Conservation (phyloP, 352 stramenopile genomes). For the Phytophthora quininea region DNA sequence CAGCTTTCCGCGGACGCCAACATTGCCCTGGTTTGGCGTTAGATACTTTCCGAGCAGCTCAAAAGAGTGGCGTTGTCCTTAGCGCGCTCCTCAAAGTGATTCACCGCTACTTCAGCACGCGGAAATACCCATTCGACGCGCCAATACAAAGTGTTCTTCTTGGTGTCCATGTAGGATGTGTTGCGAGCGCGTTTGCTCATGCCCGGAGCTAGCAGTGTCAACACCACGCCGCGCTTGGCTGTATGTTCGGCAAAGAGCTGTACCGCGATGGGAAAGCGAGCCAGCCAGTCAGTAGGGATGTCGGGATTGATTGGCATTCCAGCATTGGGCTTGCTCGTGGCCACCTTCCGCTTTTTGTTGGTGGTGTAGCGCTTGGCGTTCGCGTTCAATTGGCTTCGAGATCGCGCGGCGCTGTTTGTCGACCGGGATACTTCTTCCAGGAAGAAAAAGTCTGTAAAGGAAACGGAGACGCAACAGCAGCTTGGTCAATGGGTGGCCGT, state of each 20-base stretch:
- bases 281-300: conserved; percentile 71
- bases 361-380: conserved; percentile 34
- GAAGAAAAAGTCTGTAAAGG: conserved; percentile 72
- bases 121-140: conserved; percentile 83
- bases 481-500: neutral
- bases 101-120: conserved; percentile 50
- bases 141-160: conserved; percentile 69
- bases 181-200: conserved; percentile 85
- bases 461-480: conserved; percentile 4
- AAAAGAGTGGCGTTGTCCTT: conserved; percentile 63
- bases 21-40: conserved; percentile 67
- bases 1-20: conserved; percentile 66
- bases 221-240: conserved; percentile 62
- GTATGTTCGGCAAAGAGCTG: conserved; percentile 77
- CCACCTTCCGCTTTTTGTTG: conserved; percentile 45
- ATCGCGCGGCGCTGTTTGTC: conserved; percentile 49
- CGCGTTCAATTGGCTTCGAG: conserved; percentile 47
- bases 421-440: conserved; percentile 73
- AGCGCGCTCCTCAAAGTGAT: conserved; percentile 54
- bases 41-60: conserved; percentile 69
- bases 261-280: conserved; percentile 69
- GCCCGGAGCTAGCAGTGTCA: conserved; percentile 76
- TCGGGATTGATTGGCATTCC: conserved; percentile 55
- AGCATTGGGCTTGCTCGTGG: conserved; percentile 6
- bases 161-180: conserved; percentile 78